phyloP scores from a whole-genome alignment of 2,329 filamentous ascomycete genomes.

The Colletotrichum sp. region DNA sequence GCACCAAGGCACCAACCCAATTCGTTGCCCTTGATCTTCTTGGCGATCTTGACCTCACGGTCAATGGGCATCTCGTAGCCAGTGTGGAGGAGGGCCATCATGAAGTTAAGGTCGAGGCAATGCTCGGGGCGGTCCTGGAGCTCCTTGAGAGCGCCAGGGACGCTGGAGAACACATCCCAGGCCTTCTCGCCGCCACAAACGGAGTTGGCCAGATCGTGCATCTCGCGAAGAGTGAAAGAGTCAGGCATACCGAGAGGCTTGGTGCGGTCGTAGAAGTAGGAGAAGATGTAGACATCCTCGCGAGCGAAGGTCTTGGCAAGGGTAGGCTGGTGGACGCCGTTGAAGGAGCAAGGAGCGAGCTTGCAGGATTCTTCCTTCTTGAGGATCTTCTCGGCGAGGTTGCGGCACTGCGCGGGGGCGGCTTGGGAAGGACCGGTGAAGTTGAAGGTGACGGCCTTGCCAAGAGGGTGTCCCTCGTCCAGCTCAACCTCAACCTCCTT shows the following conservation, averaged over 20 bases:
- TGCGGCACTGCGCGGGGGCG: constrained; percentile 86
- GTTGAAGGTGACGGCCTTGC: constrained; percentile 71
- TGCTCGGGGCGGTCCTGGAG: constrained; percentile 84
- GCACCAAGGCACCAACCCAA: constrained; percentile 97
- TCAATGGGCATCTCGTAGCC: constrained; percentile 98
- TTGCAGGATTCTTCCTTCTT: constrained; percentile 84
- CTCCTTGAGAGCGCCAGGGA: constrained; percentile 81
- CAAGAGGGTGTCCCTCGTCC: constrained; percentile 68
- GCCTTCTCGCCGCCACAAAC: constrained; percentile 80
- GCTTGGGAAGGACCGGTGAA: constrained; percentile 84
- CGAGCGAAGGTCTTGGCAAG: constrained; percentile 89
- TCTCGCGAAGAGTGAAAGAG: constrained; percentile 88
- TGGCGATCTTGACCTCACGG: constrained; percentile 94
- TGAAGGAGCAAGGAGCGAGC: constrained; percentile 95
- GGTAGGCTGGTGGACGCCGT: constrained; percentile 92
- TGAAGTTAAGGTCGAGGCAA: constrained; percentile 96
- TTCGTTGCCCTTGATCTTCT: constrained; percentile 98
- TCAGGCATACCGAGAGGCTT: constrained; percentile 97
- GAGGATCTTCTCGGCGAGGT: constrained; percentile 87
- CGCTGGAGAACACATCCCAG: constrained; percentile 82
- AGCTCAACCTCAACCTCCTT: constrained; percentile 77
- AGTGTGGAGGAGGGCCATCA: constrained; percentile 89
- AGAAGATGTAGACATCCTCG: constrained; percentile 96
- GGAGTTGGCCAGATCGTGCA: constrained; percentile 82
- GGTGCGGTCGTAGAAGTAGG: constrained; percentile 97